Conservation (phyloP, 352 stramenopile genomes). For the Pythium oligandrum region DNA sequence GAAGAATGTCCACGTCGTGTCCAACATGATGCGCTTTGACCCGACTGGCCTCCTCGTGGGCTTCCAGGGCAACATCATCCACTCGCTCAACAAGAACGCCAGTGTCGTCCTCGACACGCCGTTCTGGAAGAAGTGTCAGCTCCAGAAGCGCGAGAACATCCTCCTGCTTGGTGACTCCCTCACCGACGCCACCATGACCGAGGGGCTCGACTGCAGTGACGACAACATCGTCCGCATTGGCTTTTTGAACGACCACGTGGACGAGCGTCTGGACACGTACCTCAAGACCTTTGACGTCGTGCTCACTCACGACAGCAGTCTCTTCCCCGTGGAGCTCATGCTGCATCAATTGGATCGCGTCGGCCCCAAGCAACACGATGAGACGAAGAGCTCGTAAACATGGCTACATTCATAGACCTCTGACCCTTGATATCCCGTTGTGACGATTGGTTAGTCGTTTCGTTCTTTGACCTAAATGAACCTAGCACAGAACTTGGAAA, state of each 20-base stretch:
- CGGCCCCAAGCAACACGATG: not conserved
- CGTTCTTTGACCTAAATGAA: too few relatives aligned
- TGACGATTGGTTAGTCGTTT: too few relatives aligned
- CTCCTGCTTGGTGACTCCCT: conserved; percentile 71
- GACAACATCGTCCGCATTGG: conserved; percentile 67
- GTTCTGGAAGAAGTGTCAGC: conserved; percentile 68
- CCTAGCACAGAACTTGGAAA: too few relatives aligned
- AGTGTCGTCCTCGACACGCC: conserved; percentile 54
- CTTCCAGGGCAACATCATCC: conserved; percentile 69
- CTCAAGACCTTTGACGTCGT: conserved; percentile 70
- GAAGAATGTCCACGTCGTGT: conserved; percentile 72
- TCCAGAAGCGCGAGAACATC: conserved; percentile 70
- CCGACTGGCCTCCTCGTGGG: conserved; percentile 29
- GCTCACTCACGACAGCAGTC: conserved; percentile 65
- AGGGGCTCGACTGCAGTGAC: conserved; percentile 49
- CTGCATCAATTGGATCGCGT: conserved; percentile 42
- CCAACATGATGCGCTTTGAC: conserved; percentile 81
- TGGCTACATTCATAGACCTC: too few relatives aligned
- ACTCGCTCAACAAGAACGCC: conserved; percentile 79
- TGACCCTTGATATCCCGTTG: too few relatives aligned
- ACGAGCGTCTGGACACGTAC: conserved; percentile 59
- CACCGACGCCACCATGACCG: conserved; percentile 61
- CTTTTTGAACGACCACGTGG: conserved; percentile 55
- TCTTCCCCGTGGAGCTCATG: conserved; percentile 53
- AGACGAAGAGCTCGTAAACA: too few relatives aligned